Conservation (phyloP, 2,329 filamentous ascomycete species). For the Fusarium sp. region DNA sequence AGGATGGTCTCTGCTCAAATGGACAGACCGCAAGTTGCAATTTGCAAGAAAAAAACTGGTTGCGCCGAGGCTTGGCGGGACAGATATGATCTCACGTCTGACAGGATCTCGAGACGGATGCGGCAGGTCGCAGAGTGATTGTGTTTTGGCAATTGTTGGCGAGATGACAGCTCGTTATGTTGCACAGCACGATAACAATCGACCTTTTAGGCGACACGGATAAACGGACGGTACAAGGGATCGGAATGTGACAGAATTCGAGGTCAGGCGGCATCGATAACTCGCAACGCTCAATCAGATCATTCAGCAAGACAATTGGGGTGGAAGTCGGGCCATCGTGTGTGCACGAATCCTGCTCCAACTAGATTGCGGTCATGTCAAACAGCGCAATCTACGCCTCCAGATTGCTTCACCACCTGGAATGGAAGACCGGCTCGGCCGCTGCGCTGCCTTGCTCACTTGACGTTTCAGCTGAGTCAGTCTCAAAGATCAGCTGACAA, state of each 20-base stretch:
- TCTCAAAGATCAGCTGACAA: conserved; percentile 6
- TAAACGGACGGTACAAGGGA: conserved; percentile 14
- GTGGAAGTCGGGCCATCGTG: background rate
- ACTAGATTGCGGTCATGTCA: background rate
- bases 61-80: conserved; percentile 19
- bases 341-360: background rate
- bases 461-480: conserved; percentile 18
- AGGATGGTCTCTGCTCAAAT: background rate
- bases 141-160: conserved; percentile 26
- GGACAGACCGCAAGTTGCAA: conserved; percentile 12
- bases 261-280: conserved; percentile 8
- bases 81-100: conserved; percentile 19
- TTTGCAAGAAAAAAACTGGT: background rate
- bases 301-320: background rate
- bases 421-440: background rate
- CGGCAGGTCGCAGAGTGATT: conserved; percentile 27
- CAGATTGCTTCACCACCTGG: background rate
- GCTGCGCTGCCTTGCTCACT: no score
- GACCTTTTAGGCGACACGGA: conserved; percentile 3
- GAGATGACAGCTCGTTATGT: conserved; percentile 33
- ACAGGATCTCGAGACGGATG: conserved; percentile 29
- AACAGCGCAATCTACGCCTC: background rate
- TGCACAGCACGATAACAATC: conserved; percentile 4
- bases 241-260: conserved; percentile 1
- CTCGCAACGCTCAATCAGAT: conserved; percentile 4